Evolutionary conservation across 2,329 filamentous ascomycete genomes (phyloP).

Genomic region (Elsinoe arachidis): DNA sequence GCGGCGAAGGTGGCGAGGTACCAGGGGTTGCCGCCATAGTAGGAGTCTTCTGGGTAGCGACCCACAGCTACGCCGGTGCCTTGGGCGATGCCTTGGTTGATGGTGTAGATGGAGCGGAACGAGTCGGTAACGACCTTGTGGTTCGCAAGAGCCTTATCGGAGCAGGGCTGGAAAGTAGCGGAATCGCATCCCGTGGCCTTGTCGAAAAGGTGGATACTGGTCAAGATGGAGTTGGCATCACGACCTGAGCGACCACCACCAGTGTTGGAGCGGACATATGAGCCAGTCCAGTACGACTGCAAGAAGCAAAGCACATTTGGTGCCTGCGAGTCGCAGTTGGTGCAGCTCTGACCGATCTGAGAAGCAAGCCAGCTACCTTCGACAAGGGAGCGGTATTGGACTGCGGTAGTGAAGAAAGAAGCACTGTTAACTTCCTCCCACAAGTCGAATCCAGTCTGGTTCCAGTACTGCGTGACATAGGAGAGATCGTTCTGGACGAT

Average conservation of each 20-base stretch:
- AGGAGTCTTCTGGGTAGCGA: constrained; percentile 49
- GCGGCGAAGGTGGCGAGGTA: constrained; percentile 66
- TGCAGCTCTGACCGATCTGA: constrained; percentile 52
- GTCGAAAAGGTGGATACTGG: constrained; percentile 55
- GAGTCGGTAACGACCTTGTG: constrained; percentile 68
- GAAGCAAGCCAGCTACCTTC: constrained; percentile 59
- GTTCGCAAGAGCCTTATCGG: constrained; percentile 52
- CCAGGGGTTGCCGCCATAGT: constrained; percentile 65
- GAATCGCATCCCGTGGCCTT: constrained; percentile 54
- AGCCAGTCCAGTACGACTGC: constrained; percentile 64
- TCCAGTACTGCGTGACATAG: constrained; percentile 64
- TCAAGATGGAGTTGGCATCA: constrained; percentile 60
- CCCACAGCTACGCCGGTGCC: constrained; percentile 47
- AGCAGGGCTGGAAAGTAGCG: constrained; percentile 71
- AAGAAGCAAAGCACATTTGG: constrained; percentile 65
- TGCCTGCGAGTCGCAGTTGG: constrained; percentile 54
- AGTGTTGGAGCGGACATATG: constrained; percentile 61
- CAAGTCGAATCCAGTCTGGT: constrained; percentile 58
- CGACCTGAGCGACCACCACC: constrained; percentile 55
- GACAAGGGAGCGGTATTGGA: constrained; percentile 55
- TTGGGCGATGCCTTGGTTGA: constrained; percentile 57
- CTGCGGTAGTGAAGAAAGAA: constrained; percentile 69
- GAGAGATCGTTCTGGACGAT: constrained; percentile 66
- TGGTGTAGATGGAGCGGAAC: constrained; percentile 59
- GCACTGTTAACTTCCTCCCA: constrained; percentile 74